Conservation (phyloP, 139 green algal genomes). For the Dunaliella sp. region DNA sequence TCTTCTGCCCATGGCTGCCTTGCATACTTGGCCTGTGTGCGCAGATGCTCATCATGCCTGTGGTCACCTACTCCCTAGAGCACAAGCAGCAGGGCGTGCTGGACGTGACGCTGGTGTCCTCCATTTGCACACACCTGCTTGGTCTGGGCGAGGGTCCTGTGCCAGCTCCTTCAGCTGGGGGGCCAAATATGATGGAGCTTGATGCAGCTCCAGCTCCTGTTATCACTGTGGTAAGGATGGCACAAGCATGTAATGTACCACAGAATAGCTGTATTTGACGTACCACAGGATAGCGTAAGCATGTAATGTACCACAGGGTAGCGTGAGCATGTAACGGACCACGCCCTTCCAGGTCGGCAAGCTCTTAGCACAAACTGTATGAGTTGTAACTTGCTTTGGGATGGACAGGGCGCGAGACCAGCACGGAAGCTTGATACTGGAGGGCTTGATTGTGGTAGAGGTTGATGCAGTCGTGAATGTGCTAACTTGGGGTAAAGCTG, state of each 20-base stretch:
- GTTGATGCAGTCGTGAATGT: no score
- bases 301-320: no score
- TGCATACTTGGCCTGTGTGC: background rate
- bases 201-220: background rate
- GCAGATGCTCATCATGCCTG: constrained; percentile 75
- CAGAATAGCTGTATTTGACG: background rate
- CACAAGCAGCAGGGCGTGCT: constrained; percentile 48
- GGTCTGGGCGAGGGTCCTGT: constrained; percentile 14
- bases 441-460: no score
- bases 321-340: no score
- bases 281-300: no score
- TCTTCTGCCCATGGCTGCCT: constrained; percentile 4
- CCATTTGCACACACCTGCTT: constrained; percentile 38
- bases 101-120: constrained; percentile 30
- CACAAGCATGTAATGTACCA: no score
- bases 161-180: background rate
- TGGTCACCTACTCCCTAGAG: constrained; percentile 66
- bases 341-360: background rate
- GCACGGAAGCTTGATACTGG: no score
- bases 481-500: no score
- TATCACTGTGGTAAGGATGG: background rate
- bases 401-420: no score
- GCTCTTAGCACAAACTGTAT: background rate
- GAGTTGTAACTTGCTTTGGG: no score
- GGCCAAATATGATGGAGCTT: background rate